phyloP scores from a whole-genome alignment of 1,284 basidiomycete species.

The Phellopilus nigrolimitatus region DNA sequence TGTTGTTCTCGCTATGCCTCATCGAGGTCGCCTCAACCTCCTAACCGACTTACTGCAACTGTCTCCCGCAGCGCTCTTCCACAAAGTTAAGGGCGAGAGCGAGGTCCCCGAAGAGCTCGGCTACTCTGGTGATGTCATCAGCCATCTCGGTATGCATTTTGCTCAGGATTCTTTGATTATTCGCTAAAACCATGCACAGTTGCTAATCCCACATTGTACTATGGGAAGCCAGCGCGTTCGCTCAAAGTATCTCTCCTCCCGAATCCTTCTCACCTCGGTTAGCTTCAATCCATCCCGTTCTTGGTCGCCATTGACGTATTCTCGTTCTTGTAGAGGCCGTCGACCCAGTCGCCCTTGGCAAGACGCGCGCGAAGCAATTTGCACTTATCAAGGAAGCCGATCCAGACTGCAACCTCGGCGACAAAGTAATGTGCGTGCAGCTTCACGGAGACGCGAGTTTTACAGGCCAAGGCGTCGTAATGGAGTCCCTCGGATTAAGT shows the following conservation, averaged over 20 bases:
- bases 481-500: slow-evolving; percentile 82
- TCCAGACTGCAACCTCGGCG: slow-evolving; percentile 73
- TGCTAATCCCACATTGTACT: slow-evolving; percentile 55
- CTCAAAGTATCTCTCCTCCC: slow-evolving; percentile 77
- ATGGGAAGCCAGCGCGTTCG: slow-evolving; percentile 43
- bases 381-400: slow-evolving; percentile 61
- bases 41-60: slow-evolving; percentile 74
- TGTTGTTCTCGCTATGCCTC: slow-evolving; percentile 78
- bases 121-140: slow-evolving; percentile 80
- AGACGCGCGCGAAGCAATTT: slow-evolving; percentile 90
- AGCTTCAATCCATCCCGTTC: slow-evolving; percentile 16
- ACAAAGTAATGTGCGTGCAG: slow-evolving; percentile 83
- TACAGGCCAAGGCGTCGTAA: slow-evolving; percentile 85
- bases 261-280: slow-evolving; percentile 85
- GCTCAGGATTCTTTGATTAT: slow-evolving; percentile 10
- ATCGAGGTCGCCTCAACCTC: slow-evolving; percentile 83
- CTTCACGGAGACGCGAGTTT: slow-evolving; percentile 90
- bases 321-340: slow-evolving; percentile 58
- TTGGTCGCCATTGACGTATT: not conserved
- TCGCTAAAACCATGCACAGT: slow-evolving; percentile 32
- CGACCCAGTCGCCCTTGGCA: slow-evolving; percentile 81
- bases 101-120: slow-evolving; percentile 67
- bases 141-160: slow-evolving; percentile 61
- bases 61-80: slow-evolving; percentile 65
- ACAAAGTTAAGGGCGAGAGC: slow-evolving; percentile 78